Evolutionary conservation across 768 basidiomycete species (phyloP).

Genomic region (Ramaria sp.): DNA sequence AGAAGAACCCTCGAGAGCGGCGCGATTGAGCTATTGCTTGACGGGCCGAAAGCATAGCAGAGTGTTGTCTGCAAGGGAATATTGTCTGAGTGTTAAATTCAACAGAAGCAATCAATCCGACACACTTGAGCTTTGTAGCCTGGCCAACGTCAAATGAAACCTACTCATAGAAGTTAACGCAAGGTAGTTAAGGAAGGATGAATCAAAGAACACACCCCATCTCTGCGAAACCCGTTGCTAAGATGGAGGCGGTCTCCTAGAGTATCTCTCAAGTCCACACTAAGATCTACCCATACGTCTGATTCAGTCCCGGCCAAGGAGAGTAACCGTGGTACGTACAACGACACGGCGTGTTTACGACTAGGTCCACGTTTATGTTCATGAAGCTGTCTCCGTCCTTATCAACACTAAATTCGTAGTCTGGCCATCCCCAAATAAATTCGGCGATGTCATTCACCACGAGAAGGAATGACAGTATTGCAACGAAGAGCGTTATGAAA

Average conservation of each 20-base stretch:
- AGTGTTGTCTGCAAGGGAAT: constrained; percentile 39
- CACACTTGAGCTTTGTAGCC: constrained; percentile 59
- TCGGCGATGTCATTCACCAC: constrained; percentile 85
- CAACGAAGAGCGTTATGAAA: constrained; percentile 65
- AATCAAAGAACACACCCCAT: constrained; percentile 50
- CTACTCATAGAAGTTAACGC: constrained; percentile 24
- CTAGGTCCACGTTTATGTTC: constrained; percentile 85
- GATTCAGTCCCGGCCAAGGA: not conserved
- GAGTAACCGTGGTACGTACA: constrained; percentile 43
- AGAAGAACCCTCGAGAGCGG: constrained; percentile 63
- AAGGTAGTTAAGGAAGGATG: not conserved
- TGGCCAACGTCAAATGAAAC: constrained; percentile 75
- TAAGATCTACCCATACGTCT: constrained; percentile 42
- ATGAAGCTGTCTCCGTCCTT: constrained; percentile 45
- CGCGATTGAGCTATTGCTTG: constrained; percentile 66
- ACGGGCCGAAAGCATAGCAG: constrained; percentile 50
- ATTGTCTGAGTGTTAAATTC: not conserved
- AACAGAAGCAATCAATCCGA: not conserved
- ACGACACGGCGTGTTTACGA: constrained; percentile 86
- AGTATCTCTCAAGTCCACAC: constrained; percentile 83
- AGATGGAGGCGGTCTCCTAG: constrained; percentile 89
- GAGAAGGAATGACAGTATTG: constrained; percentile 55
- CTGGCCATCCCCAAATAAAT: constrained; percentile 89
- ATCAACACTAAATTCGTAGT: constrained; percentile 85
- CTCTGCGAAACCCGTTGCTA: constrained; percentile 67